Evolutionary conservation across 768 basidiomycete species (phyloP).

Genomic region (Macrocybe gigantea): DNA sequence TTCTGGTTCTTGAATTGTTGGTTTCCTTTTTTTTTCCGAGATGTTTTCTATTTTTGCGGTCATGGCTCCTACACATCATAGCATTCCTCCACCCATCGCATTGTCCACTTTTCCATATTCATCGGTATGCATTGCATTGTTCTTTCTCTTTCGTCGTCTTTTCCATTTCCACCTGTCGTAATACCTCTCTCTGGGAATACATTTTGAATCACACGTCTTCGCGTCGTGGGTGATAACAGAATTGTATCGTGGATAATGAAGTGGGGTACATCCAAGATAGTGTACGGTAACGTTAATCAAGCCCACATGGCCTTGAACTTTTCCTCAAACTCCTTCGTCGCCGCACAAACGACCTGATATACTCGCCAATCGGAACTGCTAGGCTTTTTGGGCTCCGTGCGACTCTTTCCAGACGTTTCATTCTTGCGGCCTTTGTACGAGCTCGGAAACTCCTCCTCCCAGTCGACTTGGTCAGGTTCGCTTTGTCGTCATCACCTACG

Average conservation of each 20-base stretch:
- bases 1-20: background rate
- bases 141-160: background rate
- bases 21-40: background rate
- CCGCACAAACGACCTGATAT: slow-evolving; percentile 39
- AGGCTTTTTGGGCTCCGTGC: slow-evolving; percentile 32
- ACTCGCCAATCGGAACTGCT: slow-evolving; percentile 48
- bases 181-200: background rate
- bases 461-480: slow-evolving; percentile 5
- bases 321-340: slow-evolving; percentile 43
- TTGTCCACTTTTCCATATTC: background rate
- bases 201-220: background rate
- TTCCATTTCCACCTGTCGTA: background rate
- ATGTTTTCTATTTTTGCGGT: no score
- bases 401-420: background rate
- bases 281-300: slow-evolving; percentile 3
- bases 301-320: slow-evolving; percentile 68
- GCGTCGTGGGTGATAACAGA: background rate
- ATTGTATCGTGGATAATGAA: no score
- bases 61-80: no score
- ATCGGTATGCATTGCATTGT: background rate
- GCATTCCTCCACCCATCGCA: background rate
- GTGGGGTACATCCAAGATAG: no score
- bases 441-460: background rate
- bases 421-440: no score
- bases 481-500: slow-evolving; percentile 7